Percentiles rank a stretch among this genome's conserved stretches.
phyloP scores from a whole-genome alignment of 495 filamentous ascomycete genomes.

The Hypoxylon lienhwacheense region DNA sequence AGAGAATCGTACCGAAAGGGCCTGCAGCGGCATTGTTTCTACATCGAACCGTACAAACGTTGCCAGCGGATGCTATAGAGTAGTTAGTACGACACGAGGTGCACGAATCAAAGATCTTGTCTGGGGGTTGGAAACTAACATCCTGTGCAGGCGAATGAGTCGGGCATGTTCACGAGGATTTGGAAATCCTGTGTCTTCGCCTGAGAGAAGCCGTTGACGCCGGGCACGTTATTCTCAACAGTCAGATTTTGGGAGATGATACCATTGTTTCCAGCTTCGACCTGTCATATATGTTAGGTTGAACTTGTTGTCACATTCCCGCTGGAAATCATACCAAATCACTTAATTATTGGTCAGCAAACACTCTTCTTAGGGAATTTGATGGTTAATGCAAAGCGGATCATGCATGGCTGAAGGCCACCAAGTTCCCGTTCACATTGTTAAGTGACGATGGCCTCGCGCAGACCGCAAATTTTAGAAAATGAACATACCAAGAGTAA shows the following conservation, averaged over 20 bases:
- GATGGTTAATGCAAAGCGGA: too few relatives aligned
- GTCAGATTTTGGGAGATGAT: constrained; percentile 45
- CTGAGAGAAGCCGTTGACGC: constrained; percentile 51
- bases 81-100: too few relatives aligned
- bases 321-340: constrained; percentile 38
- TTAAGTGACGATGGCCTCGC: too few relatives aligned
- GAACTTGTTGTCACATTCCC: neutral
- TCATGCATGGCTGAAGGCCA: too few relatives aligned
- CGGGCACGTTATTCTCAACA: constrained; percentile 51
- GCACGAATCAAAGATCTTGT: too few relatives aligned
- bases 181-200: constrained; percentile 50
- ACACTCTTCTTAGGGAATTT: too few relatives aligned
- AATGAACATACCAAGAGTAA: too few relatives aligned
- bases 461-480: too few relatives aligned
- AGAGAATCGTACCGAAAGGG: constrained; percentile 53
- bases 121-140: constrained; percentile 25
- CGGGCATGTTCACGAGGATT: constrained; percentile 51
- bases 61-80: constrained; percentile 44
- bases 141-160: constrained; percentile 44
- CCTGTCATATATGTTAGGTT: constrained; percentile 11
- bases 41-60: constrained; percentile 61
- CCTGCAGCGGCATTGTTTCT: constrained; percentile 59
- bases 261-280: constrained; percentile 50
- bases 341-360: too few relatives aligned
- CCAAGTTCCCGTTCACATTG: too few relatives aligned